A percentile compares a stretch with the other conserved stretches of the same genome.
phyloP scores from a whole-genome alignment of 768 basidiomycete genomes.

The Tremella mesenterica region DNA sequence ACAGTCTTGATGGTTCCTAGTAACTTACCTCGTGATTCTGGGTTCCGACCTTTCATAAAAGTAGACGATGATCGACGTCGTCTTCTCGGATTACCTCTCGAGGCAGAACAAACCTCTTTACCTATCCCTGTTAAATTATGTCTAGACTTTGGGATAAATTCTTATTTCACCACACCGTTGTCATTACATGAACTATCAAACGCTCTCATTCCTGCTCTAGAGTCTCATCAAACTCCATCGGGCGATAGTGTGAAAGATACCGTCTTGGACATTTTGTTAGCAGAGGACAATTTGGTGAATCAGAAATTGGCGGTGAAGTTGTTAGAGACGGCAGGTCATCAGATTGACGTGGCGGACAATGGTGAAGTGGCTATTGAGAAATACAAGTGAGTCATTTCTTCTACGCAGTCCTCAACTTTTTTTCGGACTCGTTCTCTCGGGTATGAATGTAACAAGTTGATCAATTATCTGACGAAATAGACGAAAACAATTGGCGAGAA shows the following conservation, averaged over 20 bases:
- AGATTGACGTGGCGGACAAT: conserved; percentile 95
- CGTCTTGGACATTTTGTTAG: conserved; percentile 83
- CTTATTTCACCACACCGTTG: conserved; percentile 86
- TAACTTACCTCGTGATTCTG: conserved; percentile 51
- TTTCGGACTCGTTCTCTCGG: too few species aligned
- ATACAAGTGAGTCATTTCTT: conserved; percentile 44
- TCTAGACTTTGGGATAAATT: conserved; percentile 88
- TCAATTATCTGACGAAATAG: conserved; percentile 12
- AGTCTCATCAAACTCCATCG: conserved; percentile 85
- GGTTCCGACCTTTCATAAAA: conserved; percentile 42
- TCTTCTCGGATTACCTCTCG: conserved; percentile 37
- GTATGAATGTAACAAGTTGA: conserved; percentile 2
- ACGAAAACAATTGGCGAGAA: conserved; percentile 51
- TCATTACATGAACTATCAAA: conserved; percentile 79
- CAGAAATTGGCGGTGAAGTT: conserved; percentile 87
- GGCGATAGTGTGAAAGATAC: conserved; percentile 77
- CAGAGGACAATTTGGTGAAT: conserved; percentile 80
- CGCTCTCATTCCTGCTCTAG: conserved; percentile 85
- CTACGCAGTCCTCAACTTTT: too few species aligned
- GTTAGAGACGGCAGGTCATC: conserved; percentile 88
- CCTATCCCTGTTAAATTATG: conserved; percentile 78
- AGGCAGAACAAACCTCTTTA: conserved; percentile 36
- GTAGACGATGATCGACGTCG: conserved; percentile 33
- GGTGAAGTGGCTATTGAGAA: conserved; percentile 84
- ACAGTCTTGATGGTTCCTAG: conserved; percentile 76